Evolutionary conservation across 208 protist species (phyloP), one percentile per base, ranked within the genome.

Genomic region (Angomonas ambiguus): DNA sequence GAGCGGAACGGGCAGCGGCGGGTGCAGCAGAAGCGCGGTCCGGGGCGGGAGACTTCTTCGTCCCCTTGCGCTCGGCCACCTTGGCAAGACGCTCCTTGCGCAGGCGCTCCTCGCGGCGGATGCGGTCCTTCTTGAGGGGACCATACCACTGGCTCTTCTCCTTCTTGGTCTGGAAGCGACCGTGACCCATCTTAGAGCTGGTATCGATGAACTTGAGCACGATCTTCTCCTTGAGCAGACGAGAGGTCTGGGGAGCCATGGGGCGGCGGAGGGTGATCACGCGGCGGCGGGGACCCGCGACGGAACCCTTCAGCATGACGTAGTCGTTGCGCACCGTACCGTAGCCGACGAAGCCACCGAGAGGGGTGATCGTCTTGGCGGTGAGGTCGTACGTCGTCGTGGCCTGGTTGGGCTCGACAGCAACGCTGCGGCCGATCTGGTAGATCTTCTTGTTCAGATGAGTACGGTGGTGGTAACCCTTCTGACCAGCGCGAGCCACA

Each of bases 401-500:
- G 65, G 91, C 98, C 80, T 92, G 85, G 61, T 84, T 81, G 48
- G 80, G 76, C 69, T 83, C 78, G 73, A 88, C 82, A 34, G 76
- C 71, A 34, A 83, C 77, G 64, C 86, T 86, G 74, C 85, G 91
- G 72, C 96, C 98, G 62, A 99, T 88, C 69, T 94, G 83, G 97
- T 99, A 99, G 85, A 99, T 98, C 94, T 99, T 99, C 97, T 99
- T 99, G 97, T 99, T 99, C 48, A 97, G 71, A 80, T 99, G 97
- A 34, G 98, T 99, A 68, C 99, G 87, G 93, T 99, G 98, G 79
- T 98, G 93, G 95, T 96, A 99, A 74, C 99, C 99, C 53, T 92
- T 74, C 95, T 99, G 98, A 98, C 99, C 99, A 69, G 98, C 98
- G 83, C 99, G 96, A 49, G 99, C 91, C 31, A 99, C 98, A 25